Base-by-base conservation (phyloP, 2,329 filamentous ascomycete genomes). In the Lasiodiplodia sp. region DNA sequence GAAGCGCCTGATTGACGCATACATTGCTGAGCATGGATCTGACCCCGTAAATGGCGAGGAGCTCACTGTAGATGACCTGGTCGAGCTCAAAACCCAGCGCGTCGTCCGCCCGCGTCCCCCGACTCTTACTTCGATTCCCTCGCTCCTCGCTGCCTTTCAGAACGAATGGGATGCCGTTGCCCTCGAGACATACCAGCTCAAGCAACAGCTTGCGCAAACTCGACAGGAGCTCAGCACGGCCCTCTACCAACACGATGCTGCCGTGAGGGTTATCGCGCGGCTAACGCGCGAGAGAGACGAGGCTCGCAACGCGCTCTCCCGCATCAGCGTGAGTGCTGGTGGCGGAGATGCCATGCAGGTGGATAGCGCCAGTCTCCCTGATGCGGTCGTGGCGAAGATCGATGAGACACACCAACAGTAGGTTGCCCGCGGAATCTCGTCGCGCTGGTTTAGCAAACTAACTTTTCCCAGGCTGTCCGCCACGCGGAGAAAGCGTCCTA, bases 131-230 rank as follows among this genome's bases (percentile, higher is more conserved):
- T 99, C 96, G 47, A 97, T 99, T 77, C 96, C 96, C 25, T 94
- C 96, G 21, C 88, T 99, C 68, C 91, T 99, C 68, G 92, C 93
- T 62, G 92, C 94, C 49, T 98, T 99, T 80, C 96, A 99, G 80
- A 97, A 97, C 80, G 96, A 99, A 85, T 99, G 96, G 96, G 96
- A 99, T 79, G 91, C 94, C 10, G 84, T 97, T 55, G 93, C 95
- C 14, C 85, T 98, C 44, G 96, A 99, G 82, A 92, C 93, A 63
- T 97, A 94, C 80, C 96, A 93, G 73, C 84, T 98, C 70, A 91
- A 92, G 82, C 92, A 97, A 80, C 93, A 97, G 78, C 85, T 99
- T 71, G 87, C 91, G 64, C 92, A 97, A 78, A 97, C 94, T 52
- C 87, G 95, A 72, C 94, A 97, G 82, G 96, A 99, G 83, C 88